Percentiles rank a stretch among this genome's conserved stretches.
Conservation (phyloP, 441 rosid genomes). For the Erodium chrysanthum region DNA sequence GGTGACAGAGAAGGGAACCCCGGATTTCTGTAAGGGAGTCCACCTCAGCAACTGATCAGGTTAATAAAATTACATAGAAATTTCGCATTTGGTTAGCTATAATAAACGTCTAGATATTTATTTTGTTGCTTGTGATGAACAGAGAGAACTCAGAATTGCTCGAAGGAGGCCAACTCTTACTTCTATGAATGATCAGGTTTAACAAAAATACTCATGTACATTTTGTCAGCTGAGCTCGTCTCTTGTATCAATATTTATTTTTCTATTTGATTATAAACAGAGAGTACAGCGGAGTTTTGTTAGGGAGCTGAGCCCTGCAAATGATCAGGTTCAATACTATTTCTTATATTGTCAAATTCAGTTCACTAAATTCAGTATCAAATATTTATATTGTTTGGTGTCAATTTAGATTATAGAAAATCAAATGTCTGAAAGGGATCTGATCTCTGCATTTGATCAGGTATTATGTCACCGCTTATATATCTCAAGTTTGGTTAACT, state of each 20-base stretch:
- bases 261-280: background rate
- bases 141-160: constrained; percentile 4
- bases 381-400: background rate
- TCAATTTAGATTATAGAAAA: background rate
- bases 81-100: background rate
- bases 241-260: background rate
- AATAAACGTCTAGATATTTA: background rate
- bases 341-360: background rate
- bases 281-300: background rate
- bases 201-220: background rate
- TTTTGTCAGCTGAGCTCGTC: background rate
- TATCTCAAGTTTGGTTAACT: background rate
- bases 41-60: constrained; percentile 22
- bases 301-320: constrained; percentile 1
- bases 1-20: constrained; percentile 52
- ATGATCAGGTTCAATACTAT: constrained; percentile 1
- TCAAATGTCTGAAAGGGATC: background rate
- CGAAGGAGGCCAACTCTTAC: background rate
- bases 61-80: background rate
- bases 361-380: background rate
- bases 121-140: background rate
- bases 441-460: background rate
- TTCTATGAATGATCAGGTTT: background rate
- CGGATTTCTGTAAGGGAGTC: constrained; percentile 47
- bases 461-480: background rate